A percentile compares a stretch with the other conserved stretches of the same genome.
Conservation (phyloP, 345 rosid species). For the Draba incana region DNA sequence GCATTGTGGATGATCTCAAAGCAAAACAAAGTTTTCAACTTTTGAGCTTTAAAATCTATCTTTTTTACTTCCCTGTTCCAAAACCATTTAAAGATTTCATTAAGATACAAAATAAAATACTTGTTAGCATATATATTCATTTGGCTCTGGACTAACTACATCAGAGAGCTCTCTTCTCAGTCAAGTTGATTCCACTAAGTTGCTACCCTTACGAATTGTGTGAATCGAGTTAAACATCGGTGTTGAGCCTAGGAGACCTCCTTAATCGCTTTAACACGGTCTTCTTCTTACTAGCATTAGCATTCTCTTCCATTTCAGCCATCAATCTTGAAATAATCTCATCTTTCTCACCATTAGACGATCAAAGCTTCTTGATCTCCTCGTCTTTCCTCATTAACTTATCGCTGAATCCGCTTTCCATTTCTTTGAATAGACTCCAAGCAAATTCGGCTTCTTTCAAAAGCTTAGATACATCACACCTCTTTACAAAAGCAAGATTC, state of each 20-base stretch:
- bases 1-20: no score
- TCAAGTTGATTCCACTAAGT: background rate
- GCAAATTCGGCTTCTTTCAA: slow-evolving; percentile 1
- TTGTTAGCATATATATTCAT: background rate
- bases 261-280: slow-evolving; percentile 47
- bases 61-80: background rate
- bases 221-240: slow-evolving; percentile 2
- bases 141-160: background rate
- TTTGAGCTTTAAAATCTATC: no score
- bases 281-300: slow-evolving; percentile 31
- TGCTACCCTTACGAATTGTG: background rate
- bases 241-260: slow-evolving; percentile 40
- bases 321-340: slow-evolving; percentile 47
- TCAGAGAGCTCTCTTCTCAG: slow-evolving; percentile 1
- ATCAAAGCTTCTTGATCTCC: slow-evolving; percentile 58
- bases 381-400: slow-evolving; percentile 46
- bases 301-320: background rate
- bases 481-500: slow-evolving; percentile 37
- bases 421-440: background rate
- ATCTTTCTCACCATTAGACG: slow-evolving; percentile 62
- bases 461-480: background rate
- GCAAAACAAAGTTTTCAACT: no score
- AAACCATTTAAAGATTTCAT: background rate
- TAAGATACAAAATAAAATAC: background rate
- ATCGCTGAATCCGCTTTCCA: slow-evolving; percentile 1